These are phyloP conservation scores for Monosporascus sp. DNA, from an alignment of 2,329 filamentous ascomycete genomes.

Conservation along the genomic window DNA sequence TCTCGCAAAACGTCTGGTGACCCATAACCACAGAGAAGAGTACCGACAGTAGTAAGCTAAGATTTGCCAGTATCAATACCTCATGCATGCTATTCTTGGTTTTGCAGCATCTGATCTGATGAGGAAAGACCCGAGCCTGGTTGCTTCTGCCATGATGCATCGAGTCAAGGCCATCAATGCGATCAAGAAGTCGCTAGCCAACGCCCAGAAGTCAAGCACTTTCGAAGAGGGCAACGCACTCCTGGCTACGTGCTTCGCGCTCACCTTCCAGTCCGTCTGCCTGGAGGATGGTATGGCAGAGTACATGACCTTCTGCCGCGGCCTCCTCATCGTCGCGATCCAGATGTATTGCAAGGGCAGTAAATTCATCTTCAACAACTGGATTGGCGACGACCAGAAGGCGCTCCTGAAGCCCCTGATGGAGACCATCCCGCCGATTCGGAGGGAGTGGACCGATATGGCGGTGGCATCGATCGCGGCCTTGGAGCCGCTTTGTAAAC, in stretches of 20 bases:
- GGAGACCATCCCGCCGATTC: slow-evolving; percentile 39
- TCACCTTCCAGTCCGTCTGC: slow-evolving; percentile 54
- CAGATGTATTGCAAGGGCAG: slow-evolving; percentile 48
- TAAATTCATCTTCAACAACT: slow-evolving; percentile 44
- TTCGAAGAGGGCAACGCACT: slow-evolving; percentile 55
- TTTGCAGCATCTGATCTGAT: slow-evolving; percentile 62
- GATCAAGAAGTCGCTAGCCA: slow-evolving; percentile 50
- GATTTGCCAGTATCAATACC: slow-evolving; percentile 49
- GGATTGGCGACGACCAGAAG: slow-evolving; percentile 37
- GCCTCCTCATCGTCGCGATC: slow-evolving; percentile 48
- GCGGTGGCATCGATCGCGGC: slow-evolving; percentile 38
- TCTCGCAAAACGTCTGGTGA: slow-evolving; percentile 56
- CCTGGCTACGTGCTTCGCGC: slow-evolving; percentile 53
- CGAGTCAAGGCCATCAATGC: slow-evolving; percentile 60
- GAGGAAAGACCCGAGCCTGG: slow-evolving; percentile 43
- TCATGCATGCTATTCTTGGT: slow-evolving; percentile 63
- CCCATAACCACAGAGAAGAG: not conserved
- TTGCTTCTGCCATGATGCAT: slow-evolving; percentile 56
- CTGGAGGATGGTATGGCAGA: slow-evolving; percentile 55
- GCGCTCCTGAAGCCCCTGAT: slow-evolving; percentile 40
- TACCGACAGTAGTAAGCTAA: not conserved
- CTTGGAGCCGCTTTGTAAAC: slow-evolving; percentile 38
- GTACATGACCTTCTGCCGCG: slow-evolving; percentile 56
- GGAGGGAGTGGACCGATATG: slow-evolving; percentile 39
- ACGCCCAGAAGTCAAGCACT: slow-evolving; percentile 34